Evolutionary conservation across 768 basidiomycete species (phyloP).

Genomic region (Auricularia sp.): DNA sequence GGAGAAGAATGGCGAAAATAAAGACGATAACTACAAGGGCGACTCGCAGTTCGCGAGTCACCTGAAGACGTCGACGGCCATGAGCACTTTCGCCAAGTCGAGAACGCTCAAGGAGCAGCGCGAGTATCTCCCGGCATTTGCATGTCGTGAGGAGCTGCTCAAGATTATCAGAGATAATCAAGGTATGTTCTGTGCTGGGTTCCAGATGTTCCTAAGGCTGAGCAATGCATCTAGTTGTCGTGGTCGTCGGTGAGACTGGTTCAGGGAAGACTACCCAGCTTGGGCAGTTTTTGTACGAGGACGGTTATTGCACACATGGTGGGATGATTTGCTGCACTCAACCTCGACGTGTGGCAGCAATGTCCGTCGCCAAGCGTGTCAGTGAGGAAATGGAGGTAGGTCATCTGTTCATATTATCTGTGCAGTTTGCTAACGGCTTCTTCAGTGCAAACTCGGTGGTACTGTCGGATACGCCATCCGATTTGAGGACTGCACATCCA

Average conservation of each 20-base stretch:
- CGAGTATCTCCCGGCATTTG: slow-evolving; percentile 95
- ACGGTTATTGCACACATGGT: slow-evolving; percentile 73
- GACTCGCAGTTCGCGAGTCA: slow-evolving; percentile 98
- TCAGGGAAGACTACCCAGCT: slow-evolving; percentile 98
- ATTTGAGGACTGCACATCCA: slow-evolving; percentile 93
- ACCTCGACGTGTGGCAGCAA: slow-evolving; percentile 95
- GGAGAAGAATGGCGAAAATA: slow-evolving; percentile 34
- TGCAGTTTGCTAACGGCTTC: not conserved
- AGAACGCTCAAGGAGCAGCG: slow-evolving; percentile 89
- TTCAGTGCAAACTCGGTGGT: slow-evolving; percentile 75
- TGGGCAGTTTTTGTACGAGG: slow-evolving; percentile 91
- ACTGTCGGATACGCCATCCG: slow-evolving; percentile 96
- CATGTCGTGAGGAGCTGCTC: slow-evolving; percentile 88
- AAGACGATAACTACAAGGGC: slow-evolving; percentile 68
- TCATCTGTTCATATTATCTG: slow-evolving; percentile 2
- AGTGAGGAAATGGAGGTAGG: slow-evolving; percentile 97
- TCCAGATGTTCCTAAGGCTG: not conserved
- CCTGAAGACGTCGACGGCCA: slow-evolving; percentile 67
- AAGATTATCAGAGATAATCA: slow-evolving; percentile 87
- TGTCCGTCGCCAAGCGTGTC: slow-evolving; percentile 99
- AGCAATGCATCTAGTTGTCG: slow-evolving; percentile 46
- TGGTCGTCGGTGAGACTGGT: slow-evolving; percentile 99
- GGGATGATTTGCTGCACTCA: slow-evolving; percentile 96
- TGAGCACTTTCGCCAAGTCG: slow-evolving; percentile 68
- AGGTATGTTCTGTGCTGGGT: slow-evolving; percentile 37